A percentile compares a stretch with the other conserved stretches of the same genome.
These are phyloP conservation scores for Penicillium palitans DNA, from an alignment of 2,329 filamentous ascomycete genomes.

Conservation along the genomic window DNA sequence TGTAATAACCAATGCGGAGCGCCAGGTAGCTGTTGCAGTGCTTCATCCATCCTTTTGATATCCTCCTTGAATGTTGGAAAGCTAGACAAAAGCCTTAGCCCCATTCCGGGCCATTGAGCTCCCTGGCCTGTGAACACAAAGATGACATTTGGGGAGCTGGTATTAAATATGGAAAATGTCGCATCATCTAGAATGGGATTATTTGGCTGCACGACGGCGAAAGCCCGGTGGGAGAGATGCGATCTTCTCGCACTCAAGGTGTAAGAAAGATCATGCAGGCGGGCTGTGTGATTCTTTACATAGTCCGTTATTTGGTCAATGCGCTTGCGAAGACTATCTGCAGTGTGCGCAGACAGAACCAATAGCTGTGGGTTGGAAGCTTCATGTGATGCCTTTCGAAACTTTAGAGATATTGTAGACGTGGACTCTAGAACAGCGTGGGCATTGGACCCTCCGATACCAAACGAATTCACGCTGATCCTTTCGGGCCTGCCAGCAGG, in stretches of 20 bases:
- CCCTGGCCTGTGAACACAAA: constrained; percentile 43
- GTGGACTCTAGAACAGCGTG: constrained; percentile 23
- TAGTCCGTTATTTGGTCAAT: constrained; percentile 10
- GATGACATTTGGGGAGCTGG: constrained; percentile 5
- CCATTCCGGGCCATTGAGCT: constrained; percentile 40
- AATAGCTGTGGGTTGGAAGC: constrained; percentile 4
- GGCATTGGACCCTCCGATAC: constrained; percentile 31
- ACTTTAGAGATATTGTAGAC: neutral
- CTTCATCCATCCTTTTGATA: constrained; percentile 20
- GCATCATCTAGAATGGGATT: neutral
- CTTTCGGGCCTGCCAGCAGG: constrained; percentile 24
- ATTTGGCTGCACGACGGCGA: constrained; percentile 5
- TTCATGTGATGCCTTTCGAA: neutral
- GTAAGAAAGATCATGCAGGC: constrained; percentile 15
- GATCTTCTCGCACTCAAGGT: constrained; percentile 18
- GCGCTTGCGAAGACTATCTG: constrained; percentile 13
- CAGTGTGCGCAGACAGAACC: constrained; percentile 19
- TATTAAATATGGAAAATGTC: neutral
- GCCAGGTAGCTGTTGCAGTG: constrained; percentile 9
- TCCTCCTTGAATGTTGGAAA: constrained; percentile 21
- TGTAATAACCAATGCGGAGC: constrained; percentile 8
- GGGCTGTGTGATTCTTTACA: neutral
- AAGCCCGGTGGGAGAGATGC: constrained; percentile 18
- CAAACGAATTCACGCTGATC: constrained; percentile 38
- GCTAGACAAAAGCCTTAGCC: constrained; percentile 24